Conservation (phyloP, 441 rosid genomes). For the Eutrema salsugineum region DNA sequence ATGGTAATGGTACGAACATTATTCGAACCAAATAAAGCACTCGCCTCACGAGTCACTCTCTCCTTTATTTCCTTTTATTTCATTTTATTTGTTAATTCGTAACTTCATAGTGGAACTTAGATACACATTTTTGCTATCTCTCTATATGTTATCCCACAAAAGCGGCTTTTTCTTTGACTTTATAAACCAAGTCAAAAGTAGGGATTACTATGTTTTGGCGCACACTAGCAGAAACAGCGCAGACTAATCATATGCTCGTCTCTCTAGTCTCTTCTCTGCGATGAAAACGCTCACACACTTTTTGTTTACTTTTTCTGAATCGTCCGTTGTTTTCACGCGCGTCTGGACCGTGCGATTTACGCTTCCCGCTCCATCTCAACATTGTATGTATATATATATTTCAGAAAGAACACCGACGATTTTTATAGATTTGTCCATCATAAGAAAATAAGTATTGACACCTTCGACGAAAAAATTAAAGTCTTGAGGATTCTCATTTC, state of each 20-base stretch:
- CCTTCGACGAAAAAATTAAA: background rate
- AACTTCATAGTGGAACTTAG: constrained; percentile 24
- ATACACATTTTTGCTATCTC: constrained; percentile 9
- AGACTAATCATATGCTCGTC: constrained; percentile 1
- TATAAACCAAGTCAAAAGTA: constrained; percentile 22
- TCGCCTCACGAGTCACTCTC: constrained; percentile 23
- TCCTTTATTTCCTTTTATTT: background rate
- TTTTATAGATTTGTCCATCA: background rate
- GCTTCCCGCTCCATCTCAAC: background rate
- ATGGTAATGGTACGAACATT: constrained; percentile 18
- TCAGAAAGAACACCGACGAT: background rate
- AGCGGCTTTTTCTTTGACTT: constrained; percentile 27
- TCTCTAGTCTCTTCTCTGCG: background rate
- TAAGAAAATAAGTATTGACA: background rate
- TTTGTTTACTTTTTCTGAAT: background rate
- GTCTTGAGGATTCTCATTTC: too few relatives aligned
- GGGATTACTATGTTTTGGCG: constrained; percentile 16
- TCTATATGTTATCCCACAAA: constrained; percentile 23
- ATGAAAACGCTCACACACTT: constrained; percentile 1
- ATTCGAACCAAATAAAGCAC: constrained; percentile 24
- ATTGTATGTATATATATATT: too few relatives aligned
- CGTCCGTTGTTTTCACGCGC: background rate
- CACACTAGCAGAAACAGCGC: constrained; percentile 8
- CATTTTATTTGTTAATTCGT: background rate
- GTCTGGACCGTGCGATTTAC: constrained; percentile 10